Evolutionary conservation across 2,329 filamentous ascomycete genomes (phyloP), one percentile per base, ranked within the genome.

Genomic region (Aspergillus spinulosporus): DNA sequence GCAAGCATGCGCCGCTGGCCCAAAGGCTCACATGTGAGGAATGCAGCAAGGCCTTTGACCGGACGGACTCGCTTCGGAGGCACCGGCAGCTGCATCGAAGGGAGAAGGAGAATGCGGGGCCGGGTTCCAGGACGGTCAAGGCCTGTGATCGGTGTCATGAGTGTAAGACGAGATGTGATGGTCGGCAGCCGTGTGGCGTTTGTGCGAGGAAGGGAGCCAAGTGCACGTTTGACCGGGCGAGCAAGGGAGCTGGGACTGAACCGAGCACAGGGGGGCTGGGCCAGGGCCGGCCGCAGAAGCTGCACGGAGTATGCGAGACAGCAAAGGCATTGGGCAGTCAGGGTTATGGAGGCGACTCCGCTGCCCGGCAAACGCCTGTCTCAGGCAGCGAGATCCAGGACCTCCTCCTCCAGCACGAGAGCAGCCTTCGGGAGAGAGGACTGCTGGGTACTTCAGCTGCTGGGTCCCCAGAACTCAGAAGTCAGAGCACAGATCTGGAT

Each of bases 111-210:
- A n/a, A 29, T n/a, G n/a, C 2, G 8, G 34, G 15, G 15, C 5
- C 11, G 9, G 2, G 11, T 2, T 15, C 40, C 1, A 29, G 49
- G 5, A 36, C 49, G 14, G 14, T 32, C 2, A 52, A 34, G 15
- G 49, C 49, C 0, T 52, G 49, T 15, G 49, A 52, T 11, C 21
- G 29, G 31, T 52, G 49, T 2, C 49, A 52, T 5, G 9, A 3
- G 1, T 37, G 40, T 14, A 52, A 52, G 37, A 52, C 49, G 5
- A 26, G 49, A 15, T 52, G 49, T 29, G 31, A 45, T 44, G 49
- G 49, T 11, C 4, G 28, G 11, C 3, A 43, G 15, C 49, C 49
- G 5, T 52, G 49, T 11, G 31, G 29, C 5, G 49, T 45, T 5
- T 52, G 49, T 29, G 45, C 31, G 3, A 42, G 40, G 9, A n/a